Base-by-base conservation (phyloP, 2,329 filamentous ascomycete genomes). In the Ceratocystiopsis sp. region DNA sequence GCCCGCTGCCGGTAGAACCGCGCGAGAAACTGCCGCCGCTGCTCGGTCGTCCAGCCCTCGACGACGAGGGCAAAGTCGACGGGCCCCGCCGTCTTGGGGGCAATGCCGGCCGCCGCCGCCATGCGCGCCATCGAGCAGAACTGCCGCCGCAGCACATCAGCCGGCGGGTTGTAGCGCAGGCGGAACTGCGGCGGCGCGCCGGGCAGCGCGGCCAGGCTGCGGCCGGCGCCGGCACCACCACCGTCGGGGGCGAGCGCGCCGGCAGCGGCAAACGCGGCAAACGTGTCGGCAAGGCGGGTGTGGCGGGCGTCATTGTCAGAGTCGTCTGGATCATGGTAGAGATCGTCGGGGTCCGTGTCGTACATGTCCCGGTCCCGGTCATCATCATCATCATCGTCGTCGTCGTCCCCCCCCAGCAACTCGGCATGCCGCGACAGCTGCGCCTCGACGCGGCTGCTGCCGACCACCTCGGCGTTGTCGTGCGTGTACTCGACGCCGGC, bases 401-500 rank as follows among this genome's bases (percentile, higher is more conserved):
- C 57, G 21, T 55, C 57, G 1, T 52, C 54, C 0, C 66, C 65
- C 54, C 79, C 68, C 2, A 46, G 39, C n/a, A 37, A 19, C 54
- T 80, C 76, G 5, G 89, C 91, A 37, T 75, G 76, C 17, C 78
- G 78, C 38, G 82, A 87, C 6, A 98, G 72, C 45, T 80, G 75
- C 49, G 83, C 80, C 61, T 98, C 91, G n/a, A 95, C 73, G 51
- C 81, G 84, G n/a, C 82, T 91, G 1, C 84, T 80, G 12, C 91
- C 91, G 45, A 98, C 75, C 14, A 98, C 87, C 60, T 98, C 87
- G 1, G 84, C 85, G 57, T 98, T 98, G 52, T 96, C 83, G 55
- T 98, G 91, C 0, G 86, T 93, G 58, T 98, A 98, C 54, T 91
- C 79, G 0, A 98, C 87, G 2, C 91, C 91, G 0, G 84, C 86